A percentile compares a stretch with the other conserved stretches of the same genome.
Evolutionary conservation across 495 filamentous ascomycete genomes (phyloP).

Genomic region (Neurospora sp.): DNA sequence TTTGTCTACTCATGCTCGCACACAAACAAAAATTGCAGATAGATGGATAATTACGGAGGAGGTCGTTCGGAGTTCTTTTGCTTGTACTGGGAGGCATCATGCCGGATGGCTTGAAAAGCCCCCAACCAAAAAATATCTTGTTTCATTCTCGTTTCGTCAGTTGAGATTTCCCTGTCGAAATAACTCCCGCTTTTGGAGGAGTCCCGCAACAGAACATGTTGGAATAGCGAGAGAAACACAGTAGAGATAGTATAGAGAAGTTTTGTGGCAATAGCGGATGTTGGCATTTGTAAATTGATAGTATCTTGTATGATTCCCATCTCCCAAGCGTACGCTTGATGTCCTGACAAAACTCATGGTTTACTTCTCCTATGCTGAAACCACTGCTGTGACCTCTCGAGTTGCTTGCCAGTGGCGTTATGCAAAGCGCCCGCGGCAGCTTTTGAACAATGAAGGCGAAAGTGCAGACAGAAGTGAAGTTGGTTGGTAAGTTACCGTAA

Average conservation of each 20-base stretch:
- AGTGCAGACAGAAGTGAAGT: background rate
- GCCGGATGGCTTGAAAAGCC: background rate
- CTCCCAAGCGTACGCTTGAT: background rate
- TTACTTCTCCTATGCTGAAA: background rate
- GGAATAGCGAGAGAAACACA: background rate
- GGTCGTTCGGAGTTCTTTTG: background rate
- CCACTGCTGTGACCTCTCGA: no score
- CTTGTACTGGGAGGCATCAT: background rate
- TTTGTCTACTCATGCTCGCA: background rate
- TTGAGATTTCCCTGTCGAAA: background rate
- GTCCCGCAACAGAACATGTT: background rate
- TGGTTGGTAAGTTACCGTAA: background rate
- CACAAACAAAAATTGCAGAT: background rate
- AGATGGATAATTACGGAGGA: background rate
- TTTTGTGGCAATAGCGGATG: background rate
- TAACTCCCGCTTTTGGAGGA: background rate
- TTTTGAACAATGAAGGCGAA: no score
- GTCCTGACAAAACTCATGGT: background rate
- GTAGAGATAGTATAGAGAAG: background rate
- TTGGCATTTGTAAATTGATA: background rate
- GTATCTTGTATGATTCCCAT: background rate
- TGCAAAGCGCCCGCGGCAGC: background rate
- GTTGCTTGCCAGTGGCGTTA: background rate
- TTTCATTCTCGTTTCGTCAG: background rate
- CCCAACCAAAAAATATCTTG: background rate